Base-by-base conservation (phyloP, 83 land plant species). In the Picea abies region DNA sequence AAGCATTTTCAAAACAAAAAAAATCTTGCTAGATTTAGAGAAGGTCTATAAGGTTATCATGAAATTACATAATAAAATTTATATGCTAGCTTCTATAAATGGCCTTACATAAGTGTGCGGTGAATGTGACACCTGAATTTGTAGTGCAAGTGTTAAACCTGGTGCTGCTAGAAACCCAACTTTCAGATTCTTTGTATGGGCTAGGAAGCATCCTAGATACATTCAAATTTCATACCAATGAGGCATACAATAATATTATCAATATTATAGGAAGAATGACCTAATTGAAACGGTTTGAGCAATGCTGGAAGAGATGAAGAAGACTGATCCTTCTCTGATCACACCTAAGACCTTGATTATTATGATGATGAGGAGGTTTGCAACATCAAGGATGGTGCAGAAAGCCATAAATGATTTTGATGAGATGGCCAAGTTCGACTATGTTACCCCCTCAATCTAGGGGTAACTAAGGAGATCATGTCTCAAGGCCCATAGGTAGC, bases 311-410 rank as follows among this genome's bases (percentile, higher is more conserved):
- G 90, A 87, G 39, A 86, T 90, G 85, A 82, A 87, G 70, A 77
- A 60, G 26, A 86, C 80, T 15, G 81, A 84, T 79, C 90, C 91
- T 12, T 58, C 60, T 79, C 52, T 89, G 22, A 68, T 93, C 19
- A 44, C 89, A 3, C 80, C 86, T 2, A 88, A 89, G 2, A 80
- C 90, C 44, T 90, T 93, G 84, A 82, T 87, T 14, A 82, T 86
- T 62, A 84, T 93, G 83, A 87, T 93, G 80, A 84, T n/a, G n/a
- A n/a, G 95, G 79, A 87, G 93, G 49, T 90, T 90, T 82, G 95
- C 90, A 15, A 82, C 93, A 20, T 86, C 91, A 3, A 84, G 88
- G 41, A 81, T 92, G 88, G 92, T 92, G 16, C 82, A 84, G 60
- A 90, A 87, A 25, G 95, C 93, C 4, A 76, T 92, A 23, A 80